These are phyloP conservation scores for Trypanosoma mega DNA, from an alignment of 208 protist genomes.

Conservation along the genomic window DNA sequence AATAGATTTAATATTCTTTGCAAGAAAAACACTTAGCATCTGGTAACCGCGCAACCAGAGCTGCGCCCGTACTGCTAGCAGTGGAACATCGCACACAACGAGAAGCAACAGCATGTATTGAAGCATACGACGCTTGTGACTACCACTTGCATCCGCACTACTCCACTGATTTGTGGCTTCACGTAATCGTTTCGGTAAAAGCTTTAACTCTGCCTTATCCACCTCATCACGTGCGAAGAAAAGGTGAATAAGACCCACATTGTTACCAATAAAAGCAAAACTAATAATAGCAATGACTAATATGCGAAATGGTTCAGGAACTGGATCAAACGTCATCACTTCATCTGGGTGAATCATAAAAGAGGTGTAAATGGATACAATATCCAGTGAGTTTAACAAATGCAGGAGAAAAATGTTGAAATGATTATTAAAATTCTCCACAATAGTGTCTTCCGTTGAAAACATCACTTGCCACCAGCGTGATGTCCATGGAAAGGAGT, in stretches of 20 bases:
- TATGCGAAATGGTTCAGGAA: conserved; percentile 14
- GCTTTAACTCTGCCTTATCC: conserved; percentile 16
- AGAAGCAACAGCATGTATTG: conserved; percentile 30
- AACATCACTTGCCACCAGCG: not conserved
- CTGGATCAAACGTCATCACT: not conserved
- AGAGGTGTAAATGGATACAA: conserved; percentile 24
- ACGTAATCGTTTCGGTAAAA: conserved; percentile 17
- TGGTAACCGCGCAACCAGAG: conserved; percentile 22
- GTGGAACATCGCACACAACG: conserved; percentile 26
- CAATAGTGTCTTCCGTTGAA: conserved; percentile 6
- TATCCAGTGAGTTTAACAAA: conserved; percentile 24
- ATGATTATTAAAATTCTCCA: conserved; percentile 24
- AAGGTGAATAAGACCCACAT: conserved; percentile 21
- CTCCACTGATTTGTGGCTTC: conserved; percentile 20
- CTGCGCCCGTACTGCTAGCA: conserved; percentile 23
- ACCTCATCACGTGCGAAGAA: conserved; percentile 24
- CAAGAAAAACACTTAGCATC: conserved; percentile 23
- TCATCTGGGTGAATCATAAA: not conserved
- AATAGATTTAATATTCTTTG: conserved; percentile 30
- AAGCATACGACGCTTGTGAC: conserved; percentile 26
- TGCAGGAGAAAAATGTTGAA: conserved; percentile 28
- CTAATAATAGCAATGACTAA: conserved; percentile 17
- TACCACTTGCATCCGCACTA: conserved; percentile 12
- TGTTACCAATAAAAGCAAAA: conserved; percentile 24
- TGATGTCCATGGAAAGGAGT: not conserved